Evolutionary conservation across 1,284 basidiomycete genomes (phyloP), one percentile per base, ranked within the genome.

Genomic region (Cutaneotrichosporon cyanovorans): DNA sequence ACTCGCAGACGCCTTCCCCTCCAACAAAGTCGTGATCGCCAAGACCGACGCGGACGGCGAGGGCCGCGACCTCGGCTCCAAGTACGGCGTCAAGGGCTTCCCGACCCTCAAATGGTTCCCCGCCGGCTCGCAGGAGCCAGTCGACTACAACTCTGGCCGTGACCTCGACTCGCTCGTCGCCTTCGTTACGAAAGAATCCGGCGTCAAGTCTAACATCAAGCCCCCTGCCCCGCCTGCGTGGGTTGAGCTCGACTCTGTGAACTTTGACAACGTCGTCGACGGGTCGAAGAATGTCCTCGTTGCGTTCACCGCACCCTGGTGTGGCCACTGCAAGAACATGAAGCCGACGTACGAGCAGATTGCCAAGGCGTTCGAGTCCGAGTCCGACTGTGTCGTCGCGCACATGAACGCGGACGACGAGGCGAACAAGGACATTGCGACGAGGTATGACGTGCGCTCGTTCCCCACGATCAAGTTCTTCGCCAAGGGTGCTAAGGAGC

Each of bases 391-490:
- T 63, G 72, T 93, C 47, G 79, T 97, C 45, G 91, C 89, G 22
- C 88, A 93, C 68, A 75, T 96, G 57, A 83, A 98, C 71, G 90
- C 85, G 22, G 90, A 97, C 66, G 84, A 85, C 42, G 78, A 81
- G 51, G 76, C 77, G 60, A 93, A 95, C 77, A 78, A 79, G 59
- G 79, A 77, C 21, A 72, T 96, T 48, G 83, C 84, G n/a, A 60
- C 71, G 40, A 79, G 80, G 60, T 91, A 89, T 65, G 84, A 77
- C 12, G 78, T 95, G 51, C 68, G 72, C 33, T 79, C 81, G 51
- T 86, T 77, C 81, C 93, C 93, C 0, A 97, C 91, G 15, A 81
- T 98, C 75, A 91, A 87, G 71, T 95, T 93, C 77, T 96, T 92
- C 78, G 87, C 61, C 83, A 83, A 66, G 87, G 77, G 46, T 36